A percentile compares a stretch with the other conserved stretches of the same genome.
Evolutionary conservation across 371 early-diverging fungal species (phyloP).

Genomic region (Mortierella polycephala): DNA sequence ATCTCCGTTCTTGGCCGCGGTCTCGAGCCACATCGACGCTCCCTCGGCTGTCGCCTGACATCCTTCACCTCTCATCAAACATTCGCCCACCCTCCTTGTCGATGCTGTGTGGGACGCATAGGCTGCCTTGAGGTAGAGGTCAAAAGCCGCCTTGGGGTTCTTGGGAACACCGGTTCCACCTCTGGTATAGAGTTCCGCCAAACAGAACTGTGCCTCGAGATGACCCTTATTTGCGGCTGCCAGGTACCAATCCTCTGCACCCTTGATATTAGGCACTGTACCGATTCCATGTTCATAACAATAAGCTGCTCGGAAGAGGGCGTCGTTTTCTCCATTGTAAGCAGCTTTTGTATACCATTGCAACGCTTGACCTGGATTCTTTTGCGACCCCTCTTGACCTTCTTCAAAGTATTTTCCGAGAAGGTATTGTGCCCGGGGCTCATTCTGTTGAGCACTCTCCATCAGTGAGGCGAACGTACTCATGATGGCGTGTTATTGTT

Average conservation of each 20-base stretch:
- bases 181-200: constrained; percentile 46
- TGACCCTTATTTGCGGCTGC: constrained; percentile 53
- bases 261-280: constrained; percentile 45
- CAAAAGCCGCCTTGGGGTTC: constrained; percentile 48
- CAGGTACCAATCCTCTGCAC: constrained; percentile 50
- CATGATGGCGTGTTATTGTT: constrained; percentile 8
- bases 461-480: constrained; percentile 33
- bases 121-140: constrained; percentile 47
- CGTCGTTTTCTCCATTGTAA: constrained; percentile 51
- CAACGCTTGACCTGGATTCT: constrained; percentile 46
- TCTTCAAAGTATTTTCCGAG: constrained; percentile 54
- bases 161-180: constrained; percentile 42
- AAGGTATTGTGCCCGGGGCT: constrained; percentile 46
- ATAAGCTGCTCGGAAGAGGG: constrained; percentile 49
- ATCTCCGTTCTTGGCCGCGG: constrained; percentile 50
- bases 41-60: constrained; percentile 52
- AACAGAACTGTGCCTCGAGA: constrained; percentile 46
- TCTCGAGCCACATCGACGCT: constrained; percentile 52
- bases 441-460: constrained; percentile 46
- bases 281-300: constrained; percentile 51
- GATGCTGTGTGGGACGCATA: constrained; percentile 45
- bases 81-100: constrained; percentile 47
- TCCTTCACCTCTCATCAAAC: constrained; percentile 49
- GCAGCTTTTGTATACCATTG: constrained; percentile 54
- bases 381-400: constrained; percentile 46